Evolutionary conservation across 306 rosid species (phyloP).

Genomic region (Inga oerstediana): DNA sequence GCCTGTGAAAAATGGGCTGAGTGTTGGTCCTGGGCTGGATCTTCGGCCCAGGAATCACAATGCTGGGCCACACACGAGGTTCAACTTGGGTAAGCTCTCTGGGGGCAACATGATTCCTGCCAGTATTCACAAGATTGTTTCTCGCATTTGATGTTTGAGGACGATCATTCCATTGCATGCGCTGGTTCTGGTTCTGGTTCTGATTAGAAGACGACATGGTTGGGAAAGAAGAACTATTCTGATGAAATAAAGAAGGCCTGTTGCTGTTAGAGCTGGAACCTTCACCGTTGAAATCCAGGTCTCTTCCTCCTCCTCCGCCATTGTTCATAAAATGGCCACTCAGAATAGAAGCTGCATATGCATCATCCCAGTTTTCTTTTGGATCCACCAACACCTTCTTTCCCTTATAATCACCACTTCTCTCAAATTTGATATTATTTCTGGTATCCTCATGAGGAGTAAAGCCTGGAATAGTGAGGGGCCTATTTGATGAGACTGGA

Average conservation of each 20-base stretch:
- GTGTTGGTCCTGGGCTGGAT: not conserved
- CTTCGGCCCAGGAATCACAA: not conserved
- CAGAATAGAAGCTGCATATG: conserved; percentile 28
- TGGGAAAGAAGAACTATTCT: not conserved
- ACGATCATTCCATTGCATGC: not conserved
- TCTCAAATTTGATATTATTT: not conserved
- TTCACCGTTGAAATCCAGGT: not conserved
- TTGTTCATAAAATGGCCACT: not conserved
- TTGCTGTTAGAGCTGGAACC: not conserved
- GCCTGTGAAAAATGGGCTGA: not conserved
- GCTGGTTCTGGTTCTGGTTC: not conserved
- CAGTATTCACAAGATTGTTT: not conserved
- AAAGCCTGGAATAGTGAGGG: not conserved
- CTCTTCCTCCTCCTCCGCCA: not conserved
- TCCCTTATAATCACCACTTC: not conserved
- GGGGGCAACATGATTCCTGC: not conserved
- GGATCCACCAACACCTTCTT: not conserved
- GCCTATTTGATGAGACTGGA: not conserved
- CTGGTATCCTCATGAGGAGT: not conserved
- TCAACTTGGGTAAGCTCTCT: not conserved
- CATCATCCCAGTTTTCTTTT: not conserved
- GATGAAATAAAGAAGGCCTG: not conserved
- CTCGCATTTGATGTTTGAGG: not conserved
- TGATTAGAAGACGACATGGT: not conserved
- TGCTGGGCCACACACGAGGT: conserved; percentile 23